Conservation (phyloP, 2,329 filamentous ascomycete species). For the Fusarium sarcochroum region DNA sequence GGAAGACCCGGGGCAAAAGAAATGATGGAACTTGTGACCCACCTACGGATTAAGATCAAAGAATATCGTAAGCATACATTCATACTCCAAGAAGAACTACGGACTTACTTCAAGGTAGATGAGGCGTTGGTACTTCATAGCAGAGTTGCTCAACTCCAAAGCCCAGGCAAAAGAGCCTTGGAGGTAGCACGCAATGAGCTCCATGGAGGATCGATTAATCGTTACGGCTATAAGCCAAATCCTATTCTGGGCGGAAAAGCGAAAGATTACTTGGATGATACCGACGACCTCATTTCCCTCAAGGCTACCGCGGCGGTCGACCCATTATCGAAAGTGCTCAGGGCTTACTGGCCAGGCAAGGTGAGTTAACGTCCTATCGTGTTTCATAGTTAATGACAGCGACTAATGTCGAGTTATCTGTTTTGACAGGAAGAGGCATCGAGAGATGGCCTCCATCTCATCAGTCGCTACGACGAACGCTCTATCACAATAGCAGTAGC, state of each 20-base stretch:
- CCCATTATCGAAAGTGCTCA: not conserved
- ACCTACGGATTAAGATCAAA: not conserved
- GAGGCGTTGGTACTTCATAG: not conserved
- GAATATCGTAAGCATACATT: not conserved
- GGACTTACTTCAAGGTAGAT: not conserved
- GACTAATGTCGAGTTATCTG: not conserved
- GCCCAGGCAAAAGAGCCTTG: not conserved
- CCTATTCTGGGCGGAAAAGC: not conserved
- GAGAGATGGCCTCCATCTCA: not conserved
- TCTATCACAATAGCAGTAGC: not conserved
- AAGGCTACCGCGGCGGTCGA: not conserved
- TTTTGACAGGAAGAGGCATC: not conserved
- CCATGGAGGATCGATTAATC: rapidly evolving
- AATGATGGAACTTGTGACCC: rapidly evolving
- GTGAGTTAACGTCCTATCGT: not conserved
- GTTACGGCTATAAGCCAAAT: rapidly evolving
- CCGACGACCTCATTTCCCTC: not conserved
- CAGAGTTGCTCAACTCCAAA: not conserved
- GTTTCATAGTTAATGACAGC: too few species aligned
- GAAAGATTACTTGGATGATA: conserved; percentile 3
- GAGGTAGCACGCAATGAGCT: conserved; percentile 12
- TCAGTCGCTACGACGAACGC: conserved; percentile 7
- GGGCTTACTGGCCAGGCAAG: conserved; percentile 8
- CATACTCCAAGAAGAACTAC: rapidly evolving
- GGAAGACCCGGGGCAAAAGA: not conserved